Evolutionary conservation across 2,329 filamentous ascomycete species (phyloP).

Genomic region (Aspergillus thermomutatus): DNA sequence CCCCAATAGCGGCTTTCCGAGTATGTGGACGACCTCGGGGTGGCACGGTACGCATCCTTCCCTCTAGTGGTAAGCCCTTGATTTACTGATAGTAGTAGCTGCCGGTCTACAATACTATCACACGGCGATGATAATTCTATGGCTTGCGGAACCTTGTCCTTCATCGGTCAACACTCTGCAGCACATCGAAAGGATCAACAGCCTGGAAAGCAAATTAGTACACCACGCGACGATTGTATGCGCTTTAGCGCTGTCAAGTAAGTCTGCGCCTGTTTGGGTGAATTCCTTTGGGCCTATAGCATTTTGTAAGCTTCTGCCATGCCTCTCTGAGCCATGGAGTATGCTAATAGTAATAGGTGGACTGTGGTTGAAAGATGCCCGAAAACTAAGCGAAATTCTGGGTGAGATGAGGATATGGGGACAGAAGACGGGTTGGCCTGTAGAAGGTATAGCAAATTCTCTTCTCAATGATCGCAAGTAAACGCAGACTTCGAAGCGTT

Average conservation of each 20-base stretch:
- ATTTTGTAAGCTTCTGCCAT: conserved; percentile 37
- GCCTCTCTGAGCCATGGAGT: neutral
- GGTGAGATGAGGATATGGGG: conserved; percentile 3
- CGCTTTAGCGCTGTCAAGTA: conserved; percentile 46
- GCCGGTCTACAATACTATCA: conserved; percentile 45
- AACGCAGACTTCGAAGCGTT: too few relatives aligned
- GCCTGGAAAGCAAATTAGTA: conserved; percentile 26
- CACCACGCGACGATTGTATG: conserved; percentile 39
- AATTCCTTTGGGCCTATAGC: conserved; percentile 50
- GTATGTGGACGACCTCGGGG: conserved; percentile 40
- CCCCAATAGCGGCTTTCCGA: conserved; percentile 30
- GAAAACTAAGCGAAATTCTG: neutral
- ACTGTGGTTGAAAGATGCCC: conserved; percentile 9
- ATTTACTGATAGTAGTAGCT: conserved; percentile 25
- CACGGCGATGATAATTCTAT: conserved; percentile 34
- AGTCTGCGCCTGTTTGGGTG: conserved; percentile 43
- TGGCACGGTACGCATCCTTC: conserved; percentile 40
- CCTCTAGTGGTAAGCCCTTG: neutral
- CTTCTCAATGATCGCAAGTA: neutral
- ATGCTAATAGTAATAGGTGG: conserved; percentile 10
- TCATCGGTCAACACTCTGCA: conserved; percentile 13
- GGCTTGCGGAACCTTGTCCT: conserved; percentile 11
- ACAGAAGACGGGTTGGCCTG: conserved; percentile 6
- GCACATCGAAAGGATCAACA: conserved; percentile 6
- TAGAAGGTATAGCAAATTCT: neutral